Base-by-base conservation (phyloP, 2,329 filamentous ascomycete species). In the Chaetomiaceae sp. region DNA sequence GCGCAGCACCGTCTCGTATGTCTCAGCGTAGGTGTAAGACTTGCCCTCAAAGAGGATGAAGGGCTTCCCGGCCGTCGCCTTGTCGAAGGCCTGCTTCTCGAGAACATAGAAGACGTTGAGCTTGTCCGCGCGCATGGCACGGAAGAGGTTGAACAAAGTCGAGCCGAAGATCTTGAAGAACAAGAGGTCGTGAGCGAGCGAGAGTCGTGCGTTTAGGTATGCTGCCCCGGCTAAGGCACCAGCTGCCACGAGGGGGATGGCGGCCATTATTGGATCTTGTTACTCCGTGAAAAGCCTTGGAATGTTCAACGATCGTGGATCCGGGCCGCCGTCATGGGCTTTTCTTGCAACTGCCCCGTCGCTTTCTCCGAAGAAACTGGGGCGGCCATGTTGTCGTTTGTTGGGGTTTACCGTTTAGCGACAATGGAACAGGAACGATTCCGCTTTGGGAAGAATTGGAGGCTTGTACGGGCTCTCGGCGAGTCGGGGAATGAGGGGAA, bases 21-120 rank as follows among this genome's bases (percentile, higher is more conserved):
- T 76, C 63, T 92, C 76, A 23, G 80, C 80, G 66, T 87, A 95
- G 1, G 87, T 89, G 77, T 84, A 88, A 34, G 72, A 73, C 49
- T 72, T 75, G 54, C 85, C 86, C 61, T 89, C 78, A 64, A 86
- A 91, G 45, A 87, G 77, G 48, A 94, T 68, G 55, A 86, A 84
- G 1, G 75, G 66, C 16, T 73, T 72, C 53, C 79, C 71, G n/a
- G 80, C 75, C 3, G 77, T 73, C 2, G 71, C 68, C 14, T 71
- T 62, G 33, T 68, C 68, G 4, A 72, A 73, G 1, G 89, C 89
- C 50, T 78, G 73, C 32, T 77, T 69, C 67, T 96, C 90, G 53
- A 95, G 77, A 9, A 73, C 62, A 69, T 95, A 95, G 71, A 94
- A 95, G 47, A 82, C 68, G 64, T 83, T 91, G 55, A 88, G 65